A percentile compares a stretch with the other conserved stretches of the same genome.
These are phyloP conservation scores for Aspergillus cavernicola DNA, from an alignment of 495 filamentous ascomycete genomes.

Conservation along the genomic window DNA sequence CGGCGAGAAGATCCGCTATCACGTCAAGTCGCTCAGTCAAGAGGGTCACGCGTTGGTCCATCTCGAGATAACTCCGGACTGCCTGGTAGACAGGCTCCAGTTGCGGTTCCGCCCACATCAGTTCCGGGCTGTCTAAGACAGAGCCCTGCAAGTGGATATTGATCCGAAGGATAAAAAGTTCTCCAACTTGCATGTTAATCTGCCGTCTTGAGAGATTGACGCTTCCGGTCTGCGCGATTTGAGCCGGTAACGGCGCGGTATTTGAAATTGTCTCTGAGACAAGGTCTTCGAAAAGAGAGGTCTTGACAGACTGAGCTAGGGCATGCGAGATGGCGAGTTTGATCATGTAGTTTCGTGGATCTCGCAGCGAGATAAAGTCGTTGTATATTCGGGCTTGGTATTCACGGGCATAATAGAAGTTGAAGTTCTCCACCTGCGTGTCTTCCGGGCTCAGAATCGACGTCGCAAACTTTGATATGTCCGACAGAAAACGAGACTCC, in stretches of 20 bases:
- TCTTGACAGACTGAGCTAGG: constrained; percentile 89
- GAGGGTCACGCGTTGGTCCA: constrained; percentile 91
- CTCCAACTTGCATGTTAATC: constrained; percentile 98
- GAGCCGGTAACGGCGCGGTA: constrained; percentile 83
- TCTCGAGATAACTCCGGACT: constrained; percentile 91
- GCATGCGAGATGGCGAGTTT: constrained; percentile 97
- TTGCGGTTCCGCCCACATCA: constrained; percentile 98
- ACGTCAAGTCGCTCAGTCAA: constrained; percentile 88
- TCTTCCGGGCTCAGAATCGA: constrained; percentile 86
- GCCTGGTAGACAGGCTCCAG: constrained; percentile 94
- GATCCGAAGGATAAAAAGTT: constrained; percentile 94
- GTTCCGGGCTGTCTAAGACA: constrained; percentile 93
- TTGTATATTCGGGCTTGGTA: constrained; percentile 99
- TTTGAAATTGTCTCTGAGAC: constrained; percentile 88
- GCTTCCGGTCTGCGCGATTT: constrained; percentile 87
- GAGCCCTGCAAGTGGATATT: constrained; percentile 97
- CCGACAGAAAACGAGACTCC: constrained; percentile 84
- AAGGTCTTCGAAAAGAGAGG: constrained; percentile 94
- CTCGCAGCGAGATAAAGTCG: constrained; percentile 90
- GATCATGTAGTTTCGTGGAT: constrained; percentile 94
- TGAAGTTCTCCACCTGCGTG: constrained; percentile 94
- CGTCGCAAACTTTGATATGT: constrained; percentile 90
- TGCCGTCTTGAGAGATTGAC: constrained; percentile 76
- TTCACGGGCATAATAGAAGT: constrained; percentile 96
- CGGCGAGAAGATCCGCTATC: constrained; percentile 89